These are phyloP conservation scores for Ogataea pilisensis DNA, from an alignment of 805 yeast species.

Conservation along the genomic window DNA sequence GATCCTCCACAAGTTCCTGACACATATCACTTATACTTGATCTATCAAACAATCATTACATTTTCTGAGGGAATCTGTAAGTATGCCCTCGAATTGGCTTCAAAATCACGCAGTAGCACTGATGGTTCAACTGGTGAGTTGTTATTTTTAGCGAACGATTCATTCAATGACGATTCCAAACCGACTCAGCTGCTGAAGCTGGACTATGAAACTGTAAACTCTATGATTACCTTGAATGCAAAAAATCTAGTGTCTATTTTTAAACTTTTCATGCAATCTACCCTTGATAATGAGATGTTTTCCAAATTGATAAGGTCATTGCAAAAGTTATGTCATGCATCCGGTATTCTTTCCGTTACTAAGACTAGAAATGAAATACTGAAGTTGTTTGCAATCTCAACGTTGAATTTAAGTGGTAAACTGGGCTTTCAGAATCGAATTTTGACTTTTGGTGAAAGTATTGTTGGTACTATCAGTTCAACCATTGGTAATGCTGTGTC, in stretches of 20 bases:
- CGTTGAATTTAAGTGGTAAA: conserved; percentile 37
- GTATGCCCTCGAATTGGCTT: conserved; percentile 41
- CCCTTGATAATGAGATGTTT: conserved; percentile 68
- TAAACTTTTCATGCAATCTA: conserved; percentile 53
- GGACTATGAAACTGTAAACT: conserved; percentile 16
- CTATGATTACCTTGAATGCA: conserved; percentile 35
- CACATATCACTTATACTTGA: conserved; percentile 57
- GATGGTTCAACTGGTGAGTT: conserved; percentile 7
- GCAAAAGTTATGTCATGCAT: conserved; percentile 77
- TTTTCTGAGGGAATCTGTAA: conserved; percentile 68
- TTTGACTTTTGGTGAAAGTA: conserved; percentile 44
- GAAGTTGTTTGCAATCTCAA: conserved; percentile 40
- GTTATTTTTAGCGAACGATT: conserved; percentile 20
- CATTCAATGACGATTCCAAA: conserved; percentile 13
- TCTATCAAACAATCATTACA: conserved; percentile 47
- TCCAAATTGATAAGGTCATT: conserved; percentile 64
- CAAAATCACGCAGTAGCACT: conserved; percentile 6
- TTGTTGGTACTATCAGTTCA: conserved; percentile 49
- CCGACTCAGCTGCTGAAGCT: conserved; percentile 3
- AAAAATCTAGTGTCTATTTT: conserved; percentile 40
- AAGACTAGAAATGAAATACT: conserved; percentile 56
- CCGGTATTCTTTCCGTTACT: conserved; percentile 65
- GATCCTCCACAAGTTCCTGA: conserved; percentile 71
- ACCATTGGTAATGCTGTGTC: conserved; percentile 36
- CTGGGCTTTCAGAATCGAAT: conserved; percentile 32